These are phyloP conservation scores for Aspergillus fumigatiaffinis DNA, from an alignment of 2,329 filamentous ascomycete genomes.

Conservation along the genomic window DNA sequence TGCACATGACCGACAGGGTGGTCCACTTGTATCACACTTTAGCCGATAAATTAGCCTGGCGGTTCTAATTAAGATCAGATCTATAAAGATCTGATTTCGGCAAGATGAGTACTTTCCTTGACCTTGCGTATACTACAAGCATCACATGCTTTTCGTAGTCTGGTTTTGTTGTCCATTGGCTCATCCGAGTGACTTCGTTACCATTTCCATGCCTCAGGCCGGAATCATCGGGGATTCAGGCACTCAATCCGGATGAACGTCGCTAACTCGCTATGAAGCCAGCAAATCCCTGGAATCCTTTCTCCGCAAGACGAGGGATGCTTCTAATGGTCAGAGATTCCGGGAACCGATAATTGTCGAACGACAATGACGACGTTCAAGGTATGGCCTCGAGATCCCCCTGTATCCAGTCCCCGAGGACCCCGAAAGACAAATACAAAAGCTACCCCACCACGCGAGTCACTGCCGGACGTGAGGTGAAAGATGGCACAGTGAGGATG, in stretches of 20 bases:
- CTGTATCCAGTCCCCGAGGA: background rate
- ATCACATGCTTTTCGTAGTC: constrained; percentile 51
- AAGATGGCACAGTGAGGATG: background rate
- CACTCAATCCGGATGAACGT: background rate
- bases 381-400: background rate
- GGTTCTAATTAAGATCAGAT: background rate
- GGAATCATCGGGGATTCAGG: constrained; percentile 12
- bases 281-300: background rate
- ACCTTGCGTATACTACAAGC: constrained; percentile 52
- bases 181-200: constrained; percentile 10
- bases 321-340: background rate
- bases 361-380: background rate
- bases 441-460: background rate
- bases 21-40: constrained; percentile 63
- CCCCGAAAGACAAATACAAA: background rate
- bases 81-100: too few relatives aligned
- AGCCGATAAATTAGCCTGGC: constrained; percentile 1
- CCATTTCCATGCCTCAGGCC: constrained; percentile 21
- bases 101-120: constrained; percentile 38
- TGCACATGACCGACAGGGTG: constrained; percentile 62
- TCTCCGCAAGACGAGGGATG: background rate
- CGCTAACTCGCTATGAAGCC: background rate
- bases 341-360: background rate
- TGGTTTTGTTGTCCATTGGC: constrained; percentile 37
- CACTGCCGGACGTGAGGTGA: background rate